Conservation (phyloP, 495 filamentous ascomycete species). For the Glonium stellatum region DNA sequence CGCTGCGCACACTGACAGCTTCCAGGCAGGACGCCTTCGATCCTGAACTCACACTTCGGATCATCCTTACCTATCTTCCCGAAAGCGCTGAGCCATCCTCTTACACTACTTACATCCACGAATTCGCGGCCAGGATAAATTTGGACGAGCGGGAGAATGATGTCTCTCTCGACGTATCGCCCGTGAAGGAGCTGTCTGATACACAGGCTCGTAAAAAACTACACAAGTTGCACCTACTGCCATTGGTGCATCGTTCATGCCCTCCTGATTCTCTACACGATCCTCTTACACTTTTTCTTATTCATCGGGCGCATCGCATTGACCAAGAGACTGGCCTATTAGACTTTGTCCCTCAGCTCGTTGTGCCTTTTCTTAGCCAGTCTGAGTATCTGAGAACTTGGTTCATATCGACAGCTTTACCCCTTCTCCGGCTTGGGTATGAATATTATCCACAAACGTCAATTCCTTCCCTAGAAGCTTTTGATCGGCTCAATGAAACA, state of each 20-base stretch:
- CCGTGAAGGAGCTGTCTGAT: conserved; percentile 56
- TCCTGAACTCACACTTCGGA: conserved; percentile 63
- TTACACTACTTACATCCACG: conserved; percentile 56
- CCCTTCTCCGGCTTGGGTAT: conserved; percentile 71
- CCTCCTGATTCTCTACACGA: conserved; percentile 45
- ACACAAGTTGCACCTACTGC: conserved; percentile 61
- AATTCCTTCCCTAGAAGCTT: conserved; percentile 49
- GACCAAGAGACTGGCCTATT: conserved; percentile 74
- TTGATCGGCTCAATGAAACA: conserved; percentile 56
- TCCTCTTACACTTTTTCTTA: conserved; percentile 59
- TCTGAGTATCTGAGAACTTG: conserved; percentile 61
- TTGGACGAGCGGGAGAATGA: conserved; percentile 34
- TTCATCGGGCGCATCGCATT: conserved; percentile 67
- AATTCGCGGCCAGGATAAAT: conserved; percentile 39
- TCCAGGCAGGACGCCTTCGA: conserved; percentile 53
- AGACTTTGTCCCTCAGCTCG: conserved; percentile 60
- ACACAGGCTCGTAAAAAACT: conserved; percentile 61
- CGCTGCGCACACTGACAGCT: conserved; percentile 55
- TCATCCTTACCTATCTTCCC: conserved; percentile 79
- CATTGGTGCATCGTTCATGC: conserved; percentile 40
- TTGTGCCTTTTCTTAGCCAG: conserved; percentile 67
- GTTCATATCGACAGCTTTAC: conserved; percentile 72
- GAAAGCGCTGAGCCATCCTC: conserved; percentile 60
- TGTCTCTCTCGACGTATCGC: conserved; percentile 47
- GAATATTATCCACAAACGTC: conserved; percentile 68